Evolutionary conservation across 1,284 basidiomycete species (phyloP), one percentile per base, ranked within the genome.

Genomic region (Peniophora sp.): DNA sequence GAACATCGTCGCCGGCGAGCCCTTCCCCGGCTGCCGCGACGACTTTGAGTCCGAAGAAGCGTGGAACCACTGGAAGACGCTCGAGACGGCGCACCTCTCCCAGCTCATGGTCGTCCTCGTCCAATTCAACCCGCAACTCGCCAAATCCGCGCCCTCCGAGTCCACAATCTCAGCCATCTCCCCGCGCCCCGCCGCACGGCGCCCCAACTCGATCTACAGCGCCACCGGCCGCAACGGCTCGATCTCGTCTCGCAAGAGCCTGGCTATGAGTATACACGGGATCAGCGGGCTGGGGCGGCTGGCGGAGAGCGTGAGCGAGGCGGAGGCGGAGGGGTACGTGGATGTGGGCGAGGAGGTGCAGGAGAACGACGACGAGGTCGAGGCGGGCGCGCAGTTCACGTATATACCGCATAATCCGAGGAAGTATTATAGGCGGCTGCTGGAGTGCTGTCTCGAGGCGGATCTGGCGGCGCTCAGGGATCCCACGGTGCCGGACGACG

Each of bases 371-470:
- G 87, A 88, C 8, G 84, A 86, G 50, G 69, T 85, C 41, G 76
- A 76, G 45, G 76, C 79, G 44, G 84, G 85, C 23, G 80, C 85
- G 57, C 72, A 85, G 60, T 90, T 93, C 69, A 89, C 89, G 0
- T 98, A 84, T 65, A 92, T 98, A 53, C 96, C 96, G 0, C 84
- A 91, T 2, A 92, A 92, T 62, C 89, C 95, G 2, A 83, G 81
- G 60, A 84, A 81, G 54, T 89, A 81, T 62, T 99, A 97, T 72
- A 83, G 83, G 57, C 79, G 88, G 8, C 76, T 98, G 3, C 76
- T 98, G 23, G 87, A 91, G 60, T 73, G 82, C 49, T 96, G 94
- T 62, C 79, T 99, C 44, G 76, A 88, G 34, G 76, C 79, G 42
- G 97, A 99, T 65, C 73, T 99, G 47, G 91, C 95, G 62, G 80